These are phyloP conservation scores for Alternaria infectoria DNA, from an alignment of 2,329 filamentous ascomycete species.

Conservation along the genomic window DNA sequence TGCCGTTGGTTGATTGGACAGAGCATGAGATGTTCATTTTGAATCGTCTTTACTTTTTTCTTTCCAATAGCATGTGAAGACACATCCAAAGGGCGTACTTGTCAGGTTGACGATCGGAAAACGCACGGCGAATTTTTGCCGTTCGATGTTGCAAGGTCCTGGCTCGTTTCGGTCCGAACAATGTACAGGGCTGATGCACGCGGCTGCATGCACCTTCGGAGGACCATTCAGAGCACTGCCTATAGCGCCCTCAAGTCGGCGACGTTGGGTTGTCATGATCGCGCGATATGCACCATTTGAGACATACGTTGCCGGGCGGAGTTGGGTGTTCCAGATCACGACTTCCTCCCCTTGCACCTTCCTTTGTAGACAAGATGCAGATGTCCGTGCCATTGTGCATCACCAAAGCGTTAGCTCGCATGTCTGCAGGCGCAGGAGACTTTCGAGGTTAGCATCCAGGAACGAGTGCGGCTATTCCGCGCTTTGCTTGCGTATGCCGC, in stretches of 20 bases:
- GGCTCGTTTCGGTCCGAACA: conserved; percentile 4
- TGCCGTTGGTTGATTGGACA: background rate
- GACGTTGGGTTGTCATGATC: conserved; percentile 5
- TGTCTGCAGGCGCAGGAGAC: conserved; percentile 2
- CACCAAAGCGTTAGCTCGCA: conserved; percentile 3
- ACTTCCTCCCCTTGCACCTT: conserved; percentile 9
- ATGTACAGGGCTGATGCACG: background rate
- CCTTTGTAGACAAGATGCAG: conserved; percentile 12
- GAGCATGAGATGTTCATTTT: background rate
- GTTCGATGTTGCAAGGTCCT: background rate
- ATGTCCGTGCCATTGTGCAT: conserved; percentile 9
- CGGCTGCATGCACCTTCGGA: conserved; percentile 3
- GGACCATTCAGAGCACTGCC: conserved; percentile 17
- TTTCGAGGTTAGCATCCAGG: conserved; percentile 14
- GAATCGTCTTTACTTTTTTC: background rate
- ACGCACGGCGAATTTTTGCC: background rate
- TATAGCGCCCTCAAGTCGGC: conserved; percentile 18
- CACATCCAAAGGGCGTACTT: background rate
- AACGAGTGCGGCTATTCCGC: conserved; percentile 6
- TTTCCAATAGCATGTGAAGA: background rate
- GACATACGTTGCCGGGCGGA: conserved; percentile 9
- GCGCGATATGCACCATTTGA: conserved; percentile 5
- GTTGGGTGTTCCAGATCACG: conserved; percentile 4
- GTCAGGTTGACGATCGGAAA: background rate
- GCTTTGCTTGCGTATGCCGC: background rate